Conservation (phyloP, 1,284 basidiomycete species). For the Malassezia japonica region DNA sequence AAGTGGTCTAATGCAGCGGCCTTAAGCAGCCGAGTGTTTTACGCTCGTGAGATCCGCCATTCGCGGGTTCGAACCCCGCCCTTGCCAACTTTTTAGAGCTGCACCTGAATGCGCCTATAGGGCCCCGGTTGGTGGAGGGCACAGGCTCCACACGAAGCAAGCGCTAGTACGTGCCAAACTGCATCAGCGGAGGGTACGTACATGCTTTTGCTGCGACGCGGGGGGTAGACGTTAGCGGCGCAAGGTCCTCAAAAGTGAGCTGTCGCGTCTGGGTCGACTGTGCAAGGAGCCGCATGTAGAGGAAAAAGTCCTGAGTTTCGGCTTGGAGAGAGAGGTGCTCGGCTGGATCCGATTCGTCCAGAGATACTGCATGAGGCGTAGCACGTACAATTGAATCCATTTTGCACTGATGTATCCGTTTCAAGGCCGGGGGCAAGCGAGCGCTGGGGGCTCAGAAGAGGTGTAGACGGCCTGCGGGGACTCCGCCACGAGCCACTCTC, state of each 20-base stretch:
- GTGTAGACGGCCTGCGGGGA: too few relatives aligned
- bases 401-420: too few relatives aligned
- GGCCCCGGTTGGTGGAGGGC: neutral
- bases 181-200: neutral
- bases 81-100: conserved; percentile 14
- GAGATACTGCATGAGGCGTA: neutral
- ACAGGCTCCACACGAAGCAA: neutral
- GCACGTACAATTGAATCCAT: neutral
- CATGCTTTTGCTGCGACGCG: conserved; percentile 10
- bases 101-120: neutral
- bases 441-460: too few relatives aligned
- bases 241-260: neutral
- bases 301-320: conserved; percentile 11
- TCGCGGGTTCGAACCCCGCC: conserved; percentile 23
- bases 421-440: too few relatives aligned
- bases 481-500: too few relatives aligned
- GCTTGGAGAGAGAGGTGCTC: neutral
- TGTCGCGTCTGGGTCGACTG: neutral
- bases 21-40: conserved; percentile 14
- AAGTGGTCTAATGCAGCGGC: conserved; percentile 24
- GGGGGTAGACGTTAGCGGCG: neutral
- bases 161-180: conserved; percentile 11
- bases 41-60: conserved; percentile 15
- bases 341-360: neutral
- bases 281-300: conserved; percentile 10